These are phyloP conservation scores for Calcarisporium arbuscula DNA, from an alignment of 2,329 filamentous ascomycete species.

Conservation along the genomic window DNA sequence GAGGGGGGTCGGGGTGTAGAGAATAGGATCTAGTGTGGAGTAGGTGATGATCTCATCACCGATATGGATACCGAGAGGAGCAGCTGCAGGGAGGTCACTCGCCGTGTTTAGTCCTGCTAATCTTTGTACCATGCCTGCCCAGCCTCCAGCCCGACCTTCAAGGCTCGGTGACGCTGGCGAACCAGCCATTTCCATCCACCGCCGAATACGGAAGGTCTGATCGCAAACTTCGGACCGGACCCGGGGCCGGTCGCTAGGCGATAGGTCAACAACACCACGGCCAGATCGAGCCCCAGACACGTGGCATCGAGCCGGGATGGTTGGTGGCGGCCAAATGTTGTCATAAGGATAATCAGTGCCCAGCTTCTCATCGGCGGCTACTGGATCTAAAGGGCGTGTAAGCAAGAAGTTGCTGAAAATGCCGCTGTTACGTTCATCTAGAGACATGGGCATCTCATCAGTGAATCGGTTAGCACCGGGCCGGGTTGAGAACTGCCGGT, in stretches of 20 bases:
- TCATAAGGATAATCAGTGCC: conserved; percentile 35
- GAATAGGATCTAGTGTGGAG: conserved; percentile 61
- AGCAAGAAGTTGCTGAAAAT: conserved; percentile 65
- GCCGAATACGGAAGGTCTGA: conserved; percentile 64
- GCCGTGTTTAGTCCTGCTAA: conserved; percentile 11
- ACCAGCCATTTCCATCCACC: conserved; percentile 64
- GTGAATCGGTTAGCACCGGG: conserved; percentile 33
- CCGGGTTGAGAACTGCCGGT: conserved; percentile 14
- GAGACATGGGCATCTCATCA: conserved; percentile 46
- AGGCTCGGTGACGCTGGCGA: conserved; percentile 19
- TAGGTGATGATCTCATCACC: conserved; percentile 56
- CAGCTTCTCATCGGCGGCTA: conserved; percentile 25
- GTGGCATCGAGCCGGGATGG: conserved; percentile 58
- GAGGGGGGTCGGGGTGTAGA: conserved; percentile 74
- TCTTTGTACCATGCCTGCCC: conserved; percentile 14
- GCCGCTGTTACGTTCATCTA: conserved; percentile 37
- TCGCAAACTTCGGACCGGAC: conserved; percentile 57
- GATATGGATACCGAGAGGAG: conserved; percentile 37
- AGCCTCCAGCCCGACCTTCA: conserved; percentile 20
- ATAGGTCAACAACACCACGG: conserved; percentile 16
- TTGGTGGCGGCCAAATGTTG: conserved; percentile 69
- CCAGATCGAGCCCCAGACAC: conserved; percentile 29
- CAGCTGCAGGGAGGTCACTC: background rate
- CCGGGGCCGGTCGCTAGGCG: conserved; percentile 34
- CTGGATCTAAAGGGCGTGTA: conserved; percentile 41